Percentiles rank a stretch among this genome's conserved stretches.
phyloP scores from a whole-genome alignment of 805 yeast genomes.

The Candida maris region DNA sequence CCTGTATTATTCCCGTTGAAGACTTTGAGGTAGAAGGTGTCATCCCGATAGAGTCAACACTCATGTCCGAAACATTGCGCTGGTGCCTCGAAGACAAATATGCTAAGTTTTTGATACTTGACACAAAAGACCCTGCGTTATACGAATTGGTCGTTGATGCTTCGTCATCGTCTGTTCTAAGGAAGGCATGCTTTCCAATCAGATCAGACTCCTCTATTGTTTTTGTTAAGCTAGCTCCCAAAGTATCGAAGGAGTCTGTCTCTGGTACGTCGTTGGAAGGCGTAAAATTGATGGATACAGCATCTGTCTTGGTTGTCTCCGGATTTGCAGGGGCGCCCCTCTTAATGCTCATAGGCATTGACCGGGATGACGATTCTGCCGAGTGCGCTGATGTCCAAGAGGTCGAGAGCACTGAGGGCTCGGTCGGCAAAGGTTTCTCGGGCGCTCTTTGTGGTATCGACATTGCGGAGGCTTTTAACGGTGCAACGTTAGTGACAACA shows the following conservation, averaged over 20 bases:
- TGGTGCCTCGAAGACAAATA: constrained; percentile 17
- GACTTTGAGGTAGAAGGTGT: constrained; percentile 11
- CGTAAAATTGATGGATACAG: constrained; percentile 32
- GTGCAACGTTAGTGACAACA: constrained; percentile 19
- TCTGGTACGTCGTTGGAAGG: constrained; percentile 11
- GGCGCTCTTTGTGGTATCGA: constrained; percentile 13
- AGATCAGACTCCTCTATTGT: constrained; percentile 10
- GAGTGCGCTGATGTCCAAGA: constrained; percentile 21
- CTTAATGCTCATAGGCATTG: constrained; percentile 22
- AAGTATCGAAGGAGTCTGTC: constrained; percentile 9
- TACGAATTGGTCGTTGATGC: constrained; percentile 18
- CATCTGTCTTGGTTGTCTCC: constrained; percentile 49
- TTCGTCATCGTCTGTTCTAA: constrained; percentile 12
- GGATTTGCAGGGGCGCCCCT: constrained; percentile 50
- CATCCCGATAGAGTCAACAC: constrained; percentile 14
- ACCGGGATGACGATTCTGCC: constrained; percentile 14
- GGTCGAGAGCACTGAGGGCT: constrained; percentile 14
- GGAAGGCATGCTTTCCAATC: constrained; percentile 8
- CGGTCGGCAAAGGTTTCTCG: constrained; percentile 1
- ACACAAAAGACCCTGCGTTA: constrained; percentile 15
- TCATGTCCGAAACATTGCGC: constrained; percentile 18
- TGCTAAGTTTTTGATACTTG: constrained; percentile 23
- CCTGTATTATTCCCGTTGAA: constrained; percentile 7
- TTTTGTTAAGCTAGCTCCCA: constrained; percentile 9
- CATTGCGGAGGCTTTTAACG: constrained; percentile 17